phyloP scores from a whole-genome alignment of 164 flowering plant genomes.

The Magnolia kwangsiensis region DNA sequence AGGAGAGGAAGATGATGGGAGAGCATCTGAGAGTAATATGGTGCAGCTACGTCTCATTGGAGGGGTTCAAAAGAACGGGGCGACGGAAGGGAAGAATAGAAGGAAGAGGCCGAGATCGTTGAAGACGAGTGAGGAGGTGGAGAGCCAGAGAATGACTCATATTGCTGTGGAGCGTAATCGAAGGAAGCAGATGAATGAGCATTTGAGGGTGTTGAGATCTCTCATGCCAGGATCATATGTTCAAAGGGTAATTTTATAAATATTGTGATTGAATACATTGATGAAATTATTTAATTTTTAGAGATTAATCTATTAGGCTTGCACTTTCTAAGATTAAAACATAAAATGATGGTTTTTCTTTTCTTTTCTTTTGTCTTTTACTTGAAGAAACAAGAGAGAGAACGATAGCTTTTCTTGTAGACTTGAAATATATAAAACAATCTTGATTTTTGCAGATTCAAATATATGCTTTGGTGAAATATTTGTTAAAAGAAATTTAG shows the following conservation, averaged over 20 bases:
- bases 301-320: no score
- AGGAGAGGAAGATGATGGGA: constrained; percentile 32
- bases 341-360: no score
- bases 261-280: background rate
- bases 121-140: constrained; percentile 89
- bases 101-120: constrained; percentile 67
- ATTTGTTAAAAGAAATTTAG: no score
- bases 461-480: background rate
- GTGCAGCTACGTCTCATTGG: constrained; percentile 44
- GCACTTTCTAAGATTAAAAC: no score
- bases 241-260: constrained; percentile 62
- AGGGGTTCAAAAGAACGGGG: constrained; percentile 17
- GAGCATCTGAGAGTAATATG: constrained; percentile 27
- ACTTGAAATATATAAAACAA: background rate
- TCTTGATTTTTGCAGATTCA: background rate
- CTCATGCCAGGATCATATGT: constrained; percentile 96
- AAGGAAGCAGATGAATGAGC: constrained; percentile 96
- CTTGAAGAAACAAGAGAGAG: no score
- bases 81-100: constrained; percentile 41
- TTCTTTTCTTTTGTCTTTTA: no score
- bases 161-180: constrained; percentile 94
- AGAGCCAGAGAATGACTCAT: constrained; percentile 98
- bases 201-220: constrained; percentile 78
- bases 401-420: background rate
- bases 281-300: background rate